Base-by-base conservation (phyloP, 192 early-diverging fungal genomes). In the Entomortierella parvispora region DNA sequence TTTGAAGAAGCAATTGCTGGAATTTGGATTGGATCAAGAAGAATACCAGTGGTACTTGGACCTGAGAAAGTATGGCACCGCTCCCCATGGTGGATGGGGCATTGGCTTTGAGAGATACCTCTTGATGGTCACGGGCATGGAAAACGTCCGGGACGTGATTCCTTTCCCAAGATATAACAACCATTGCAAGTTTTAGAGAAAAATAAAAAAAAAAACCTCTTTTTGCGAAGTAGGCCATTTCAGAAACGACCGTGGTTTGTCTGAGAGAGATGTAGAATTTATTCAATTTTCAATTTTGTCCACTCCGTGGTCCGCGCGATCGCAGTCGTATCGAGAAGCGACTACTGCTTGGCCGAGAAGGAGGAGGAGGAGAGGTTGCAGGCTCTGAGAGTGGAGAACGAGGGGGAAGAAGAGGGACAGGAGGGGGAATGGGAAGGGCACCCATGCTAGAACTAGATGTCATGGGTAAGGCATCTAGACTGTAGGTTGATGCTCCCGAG, bases 71-170 rank as follows among this genome's bases (percentile, higher is more conserved):
- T 97, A 81, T 60, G 96, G 96, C n/a, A 82, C 85, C 0, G 88
- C 86, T 0, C 94, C 94, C 52, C 94, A 96, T 79, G 94, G 94
- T 8, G 96, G 96, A 18, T 97, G 88, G 84, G 96, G 96, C 6
- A 85, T 97, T 64, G 96, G 96, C 2, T 91, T 97, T 67, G 95
- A 97, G 65, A 79, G 95, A 20, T 92, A 90, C 48, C 68, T 97
- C 28, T 78, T 88, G 55, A 90, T 88, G 83, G 53, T 95, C 3
- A 94, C 91, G 31, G 94, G 94, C 5, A 79, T 94, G 42, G 87
- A 92, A 1, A 95, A 89, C 71, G 88, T 96, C 33, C 79, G 90
- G 2, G 95, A 97, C 79, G 54, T 76, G 25, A 83, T 89, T 17
- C 82, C 86, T 0, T 89, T 89, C 68, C 84, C 88, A 10, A 74